phyloP scores from a whole-genome alignment of 208 protist genomes.

The Plasmodiophora brassicae region DNA sequence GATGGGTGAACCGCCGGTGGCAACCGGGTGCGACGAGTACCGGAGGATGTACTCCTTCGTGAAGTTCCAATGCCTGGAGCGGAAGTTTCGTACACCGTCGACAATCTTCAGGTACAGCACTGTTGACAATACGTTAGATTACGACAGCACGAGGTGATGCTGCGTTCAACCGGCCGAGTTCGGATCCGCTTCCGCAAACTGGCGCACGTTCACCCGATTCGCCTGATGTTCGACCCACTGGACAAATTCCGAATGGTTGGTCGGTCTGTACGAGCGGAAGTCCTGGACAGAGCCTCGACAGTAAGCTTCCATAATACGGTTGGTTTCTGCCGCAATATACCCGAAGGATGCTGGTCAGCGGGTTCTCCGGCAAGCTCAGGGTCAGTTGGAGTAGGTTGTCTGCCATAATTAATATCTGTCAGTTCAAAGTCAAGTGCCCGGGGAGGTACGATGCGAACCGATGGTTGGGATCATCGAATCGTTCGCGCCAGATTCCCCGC shows the following conservation, averaged over 20 bases:
- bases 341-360: not conserved
- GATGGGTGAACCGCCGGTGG: not conserved
- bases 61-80: slow-evolving; percentile 1
- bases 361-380: not conserved
- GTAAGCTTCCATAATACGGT: too few relatives aligned
- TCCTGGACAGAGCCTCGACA: too few relatives aligned
- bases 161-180: not conserved
- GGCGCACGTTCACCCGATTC: not conserved
- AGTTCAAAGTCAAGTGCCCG: too few relatives aligned
- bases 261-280: not conserved
- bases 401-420: not conserved
- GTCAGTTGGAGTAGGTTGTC: not conserved
- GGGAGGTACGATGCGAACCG: not conserved
- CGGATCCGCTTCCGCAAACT: not conserved
- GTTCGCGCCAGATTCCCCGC: not conserved
- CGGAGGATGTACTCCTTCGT: not conserved
- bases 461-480: not conserved
- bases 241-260: not conserved
- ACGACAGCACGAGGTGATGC: not conserved
- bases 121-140: not conserved
- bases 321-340: too few relatives aligned
- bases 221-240: not conserved
- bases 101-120: not conserved
- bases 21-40: not conserved
- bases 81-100: not conserved